A percentile compares a stretch with the other conserved stretches of the same genome.
These are phyloP conservation scores for Quercus suber DNA, from an alignment of 306 rosid species.

Conservation along the genomic window DNA sequence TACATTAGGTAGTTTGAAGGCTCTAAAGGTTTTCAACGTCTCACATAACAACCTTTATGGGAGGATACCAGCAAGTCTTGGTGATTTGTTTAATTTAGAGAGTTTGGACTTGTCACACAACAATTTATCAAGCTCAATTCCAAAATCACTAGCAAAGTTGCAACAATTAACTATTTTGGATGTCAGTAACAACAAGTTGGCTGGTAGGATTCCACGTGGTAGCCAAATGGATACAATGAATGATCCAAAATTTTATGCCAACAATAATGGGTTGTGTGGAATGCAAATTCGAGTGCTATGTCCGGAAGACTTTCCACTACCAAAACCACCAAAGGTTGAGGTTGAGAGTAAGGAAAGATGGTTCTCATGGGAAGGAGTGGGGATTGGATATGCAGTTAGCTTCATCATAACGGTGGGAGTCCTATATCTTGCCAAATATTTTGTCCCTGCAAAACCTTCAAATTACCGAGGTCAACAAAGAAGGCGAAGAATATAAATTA, in stretches of 20 bases:
- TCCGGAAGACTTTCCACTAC: background rate
- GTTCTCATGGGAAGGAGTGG: constrained; percentile 23
- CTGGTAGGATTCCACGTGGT: constrained; percentile 17
- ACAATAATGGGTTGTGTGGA: no score
- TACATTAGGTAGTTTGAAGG: constrained; percentile 21
- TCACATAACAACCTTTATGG: constrained; percentile 25
- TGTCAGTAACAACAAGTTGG: constrained; percentile 23
- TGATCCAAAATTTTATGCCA: no score
- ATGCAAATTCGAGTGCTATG: background rate
- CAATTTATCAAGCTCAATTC: no score
- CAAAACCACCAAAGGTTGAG: background rate
- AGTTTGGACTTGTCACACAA: constrained; percentile 8
- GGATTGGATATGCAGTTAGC: constrained; percentile 25
- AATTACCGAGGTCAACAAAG: background rate
- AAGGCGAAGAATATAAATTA: constrained; percentile 5
- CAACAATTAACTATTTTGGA: background rate
- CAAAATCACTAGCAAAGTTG: no score
- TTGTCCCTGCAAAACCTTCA: background rate
- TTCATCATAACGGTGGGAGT: constrained; percentile 11
- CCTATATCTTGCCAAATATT: background rate
- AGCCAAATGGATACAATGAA: constrained; percentile 20
- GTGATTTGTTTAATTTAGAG: constrained; percentile 22
- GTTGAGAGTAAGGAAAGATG: background rate
- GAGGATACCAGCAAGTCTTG: constrained; percentile 23
- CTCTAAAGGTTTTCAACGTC: constrained; percentile 22